Base-by-base conservation (phyloP, 1,139 yeast species). In the Chernovozyma aurita region DNA sequence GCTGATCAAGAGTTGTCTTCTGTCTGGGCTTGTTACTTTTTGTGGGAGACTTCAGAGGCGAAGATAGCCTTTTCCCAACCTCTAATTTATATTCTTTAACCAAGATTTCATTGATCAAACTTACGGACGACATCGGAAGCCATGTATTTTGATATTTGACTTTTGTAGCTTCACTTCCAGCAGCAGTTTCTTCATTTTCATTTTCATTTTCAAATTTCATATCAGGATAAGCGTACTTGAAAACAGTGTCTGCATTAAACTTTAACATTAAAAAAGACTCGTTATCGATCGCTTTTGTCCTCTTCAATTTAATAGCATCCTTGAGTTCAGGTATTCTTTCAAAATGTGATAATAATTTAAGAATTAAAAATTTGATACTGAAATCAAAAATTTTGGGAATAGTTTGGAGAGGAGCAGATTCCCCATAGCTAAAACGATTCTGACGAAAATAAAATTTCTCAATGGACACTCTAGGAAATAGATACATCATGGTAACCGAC, bases 391-490 rank as follows among this genome's bases (percentile, higher is more conserved):
- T 14, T 9, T 13, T 18, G 38, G 45, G 34, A 35, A 32, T 12
- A 12, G 18, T 13, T 30, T 24, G 35, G 31, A 13, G 14, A n/a
- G 14, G 8, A 5, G 13, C 11, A 7, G 18, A 28, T 35, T 53
- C 59, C 8, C 62, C 62, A 33, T 35, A 56, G 35, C 59, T 57
- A 26, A 58, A 41, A 6, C 53, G 37, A 3, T 42, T 35, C 0
- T 53, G 53, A 13, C 47, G 28, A 31, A 61, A 58, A 30, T 49
- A 48, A 35, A 46, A 54, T 5, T 47, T 15, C 11, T 30, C 29
- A 3, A 39, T 41, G 30, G 49, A 48, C 0, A 60, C 56, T 7
- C 53, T 38, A 1, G 66, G 66, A 32, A 49, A 57, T 13, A 58
- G 36, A 42, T 61, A 61, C 13, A 57, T 39, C 39, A 59, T 37